phyloP scores from a whole-genome alignment of 1,284 basidiomycete genomes.

The Blastosporella zonata region DNA sequence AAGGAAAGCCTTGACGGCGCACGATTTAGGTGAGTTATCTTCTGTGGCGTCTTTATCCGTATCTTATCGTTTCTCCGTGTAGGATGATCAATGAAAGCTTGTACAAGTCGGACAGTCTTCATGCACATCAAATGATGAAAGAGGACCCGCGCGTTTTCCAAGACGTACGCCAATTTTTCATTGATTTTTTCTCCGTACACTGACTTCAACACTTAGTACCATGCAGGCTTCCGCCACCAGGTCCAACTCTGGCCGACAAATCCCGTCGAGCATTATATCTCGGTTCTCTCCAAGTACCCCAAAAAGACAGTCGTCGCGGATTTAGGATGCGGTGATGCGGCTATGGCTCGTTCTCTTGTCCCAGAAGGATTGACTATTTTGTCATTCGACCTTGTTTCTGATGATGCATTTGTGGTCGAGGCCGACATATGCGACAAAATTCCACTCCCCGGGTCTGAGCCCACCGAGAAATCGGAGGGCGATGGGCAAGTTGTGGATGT shows the following conservation, averaged over 20 bases:
- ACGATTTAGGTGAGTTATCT: conserved; percentile 65
- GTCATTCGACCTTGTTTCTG: conserved; percentile 80
- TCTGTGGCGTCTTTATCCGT: conserved; percentile 4
- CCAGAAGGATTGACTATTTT: conserved; percentile 70
- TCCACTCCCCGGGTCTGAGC: conserved; percentile 81
- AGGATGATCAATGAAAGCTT: conserved; percentile 87
- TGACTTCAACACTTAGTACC: conserved; percentile 60
- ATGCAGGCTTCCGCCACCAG: conserved; percentile 85
- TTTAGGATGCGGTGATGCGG: conserved; percentile 94
- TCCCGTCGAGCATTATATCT: conserved; percentile 78
- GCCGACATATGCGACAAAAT: conserved; percentile 74
- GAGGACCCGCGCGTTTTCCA: conserved; percentile 73
- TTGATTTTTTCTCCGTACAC: neutral
- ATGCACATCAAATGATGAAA: conserved; percentile 79
- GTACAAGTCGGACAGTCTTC: conserved; percentile 77
- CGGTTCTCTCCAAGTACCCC: conserved; percentile 56
- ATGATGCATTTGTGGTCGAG: conserved; percentile 71
- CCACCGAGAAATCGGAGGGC: conserved; percentile 40
- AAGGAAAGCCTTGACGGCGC: conserved; percentile 80
- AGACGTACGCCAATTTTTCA: conserved; percentile 52
- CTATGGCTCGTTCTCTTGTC: conserved; percentile 74
- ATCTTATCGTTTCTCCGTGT: conserved; percentile 6
- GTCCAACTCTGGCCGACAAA: conserved; percentile 90
- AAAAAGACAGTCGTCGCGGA: conserved; percentile 80
- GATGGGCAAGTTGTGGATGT: conserved; percentile 84